A percentile compares a stretch with the other conserved stretches of the same genome.
These are phyloP conservation scores for Penicillium freii DNA, from an alignment of 2,329 filamentous ascomycete species.

Conservation along the genomic window DNA sequence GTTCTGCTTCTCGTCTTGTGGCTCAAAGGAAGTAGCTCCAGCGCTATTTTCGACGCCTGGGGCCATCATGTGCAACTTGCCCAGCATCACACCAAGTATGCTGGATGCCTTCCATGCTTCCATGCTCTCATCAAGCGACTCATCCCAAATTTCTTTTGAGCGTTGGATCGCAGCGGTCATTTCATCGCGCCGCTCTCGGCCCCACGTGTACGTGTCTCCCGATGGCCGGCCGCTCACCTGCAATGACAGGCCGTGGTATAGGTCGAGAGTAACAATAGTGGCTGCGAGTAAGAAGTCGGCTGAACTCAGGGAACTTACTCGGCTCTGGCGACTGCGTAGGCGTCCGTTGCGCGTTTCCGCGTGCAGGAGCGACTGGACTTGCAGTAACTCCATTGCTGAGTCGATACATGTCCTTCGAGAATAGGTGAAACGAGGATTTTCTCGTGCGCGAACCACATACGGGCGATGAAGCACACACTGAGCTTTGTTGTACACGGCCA, in stretches of 20 bases:
- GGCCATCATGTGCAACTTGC: conserved; percentile 60
- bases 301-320: conserved; percentile 73
- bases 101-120: conserved; percentile 85
- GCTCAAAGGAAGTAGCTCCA: conserved; percentile 32
- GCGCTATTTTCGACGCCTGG: conserved; percentile 26
- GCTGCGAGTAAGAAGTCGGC: conserved; percentile 84
- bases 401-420: conserved; percentile 83
- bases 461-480: conserved; percentile 86
- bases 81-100: conserved; percentile 78
- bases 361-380: conserved; percentile 72
- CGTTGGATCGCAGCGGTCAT: conserved; percentile 75
- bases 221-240: conserved; percentile 34
- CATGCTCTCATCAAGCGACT: conserved; percentile 72
- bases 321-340: conserved; percentile 72
- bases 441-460: conserved; percentile 73
- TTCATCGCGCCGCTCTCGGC: conserved; percentile 56
- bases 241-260: conserved; percentile 59
- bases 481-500: conserved; percentile 83
- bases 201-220: conserved; percentile 48
- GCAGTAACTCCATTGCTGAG: conserved; percentile 76
- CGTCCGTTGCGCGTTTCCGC: conserved; percentile 70
- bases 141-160: conserved; percentile 76
- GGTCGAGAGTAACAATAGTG: conserved; percentile 78
- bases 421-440: conserved; percentile 78
- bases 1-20: conserved; percentile 59